Conservation (phyloP, 1,139 yeast species). For the Casaregolazyma suthepensis region DNA sequence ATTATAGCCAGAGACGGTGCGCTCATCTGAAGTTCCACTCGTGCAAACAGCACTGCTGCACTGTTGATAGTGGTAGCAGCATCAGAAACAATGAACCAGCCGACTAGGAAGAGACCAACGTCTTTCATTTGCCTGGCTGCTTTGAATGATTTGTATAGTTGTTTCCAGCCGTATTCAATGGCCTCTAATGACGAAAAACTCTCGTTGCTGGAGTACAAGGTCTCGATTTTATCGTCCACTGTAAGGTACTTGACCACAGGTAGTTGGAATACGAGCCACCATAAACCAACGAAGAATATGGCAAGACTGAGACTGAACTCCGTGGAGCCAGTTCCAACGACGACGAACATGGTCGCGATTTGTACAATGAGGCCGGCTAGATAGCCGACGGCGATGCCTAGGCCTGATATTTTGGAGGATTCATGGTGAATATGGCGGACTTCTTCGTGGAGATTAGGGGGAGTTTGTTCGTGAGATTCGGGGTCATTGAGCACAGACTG, state of each 20-base stretch:
- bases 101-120: conserved; percentile 51
- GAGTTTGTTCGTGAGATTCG: not conserved
- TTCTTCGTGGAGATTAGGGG: not conserved
- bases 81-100: conserved; percentile 68
- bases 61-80: conserved; percentile 68
- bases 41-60: conserved; percentile 65
- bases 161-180: conserved; percentile 52
- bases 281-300: conserved; percentile 52
- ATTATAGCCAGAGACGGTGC: conserved; percentile 55
- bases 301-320: conserved; percentile 47
- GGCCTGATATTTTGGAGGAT: conserved; percentile 48
- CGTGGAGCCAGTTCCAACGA: conserved; percentile 40
- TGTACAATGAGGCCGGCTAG: conserved; percentile 59
- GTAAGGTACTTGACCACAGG: conserved; percentile 47
- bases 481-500: not conserved
- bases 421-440: conserved; percentile 13
- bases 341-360: conserved; percentile 44
- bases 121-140: conserved; percentile 54
- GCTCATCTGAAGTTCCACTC: conserved; percentile 57
- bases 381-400: conserved; percentile 63
- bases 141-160: conserved; percentile 45
- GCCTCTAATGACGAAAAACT: conserved; percentile 22
- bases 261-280: conserved; percentile 66
- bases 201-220: not conserved
- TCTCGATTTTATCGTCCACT: not conserved